phyloP scores from a whole-genome alignment of 352 stramenopile genomes.

The Saprolegnia diclina region DNA sequence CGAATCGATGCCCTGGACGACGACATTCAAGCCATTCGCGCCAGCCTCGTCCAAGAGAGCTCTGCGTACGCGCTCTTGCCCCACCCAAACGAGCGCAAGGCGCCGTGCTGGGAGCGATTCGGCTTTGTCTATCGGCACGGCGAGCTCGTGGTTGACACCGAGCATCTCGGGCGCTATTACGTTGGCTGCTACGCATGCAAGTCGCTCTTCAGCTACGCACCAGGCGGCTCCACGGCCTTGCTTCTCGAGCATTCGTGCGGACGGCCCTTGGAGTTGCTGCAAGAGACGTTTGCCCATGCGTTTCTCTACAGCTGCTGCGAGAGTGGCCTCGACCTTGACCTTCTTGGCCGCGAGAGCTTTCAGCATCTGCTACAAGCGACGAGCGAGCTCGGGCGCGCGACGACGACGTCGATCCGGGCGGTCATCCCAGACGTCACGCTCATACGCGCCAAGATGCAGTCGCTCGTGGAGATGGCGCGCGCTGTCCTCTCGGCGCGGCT shows the following conservation, averaged over 20 bases:
- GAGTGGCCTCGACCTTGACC: neutral
- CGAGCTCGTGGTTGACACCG: constrained; percentile 5
- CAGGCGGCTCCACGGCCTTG: neutral
- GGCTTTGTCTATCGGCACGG: constrained; percentile 24
- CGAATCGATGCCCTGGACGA: neutral
- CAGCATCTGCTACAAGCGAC: neutral
- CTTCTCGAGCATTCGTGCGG: constrained; percentile 2
- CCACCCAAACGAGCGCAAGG: constrained; percentile 11
- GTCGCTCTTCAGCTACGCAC: neutral
- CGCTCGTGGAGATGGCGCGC: neutral
- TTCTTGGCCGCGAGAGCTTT: constrained; percentile 10
- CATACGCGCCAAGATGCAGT: neutral
- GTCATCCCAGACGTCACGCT: neutral
- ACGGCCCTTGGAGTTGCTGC: neutral
- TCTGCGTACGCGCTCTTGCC: constrained; percentile 10
- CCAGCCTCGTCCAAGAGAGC: neutral
- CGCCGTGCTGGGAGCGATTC: constrained; percentile 17
- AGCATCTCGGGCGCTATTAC: neutral
- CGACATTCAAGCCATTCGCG: constrained; percentile 1
- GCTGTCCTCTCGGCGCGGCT: neutral
- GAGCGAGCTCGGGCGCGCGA: neutral
- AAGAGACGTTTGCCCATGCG: neutral
- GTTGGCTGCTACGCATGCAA: constrained; percentile 26
- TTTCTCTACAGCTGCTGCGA: neutral
- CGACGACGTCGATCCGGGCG: neutral